Conservation (phyloP, 164 flowering plant genomes). For the Cinnamomum chago region DNA sequence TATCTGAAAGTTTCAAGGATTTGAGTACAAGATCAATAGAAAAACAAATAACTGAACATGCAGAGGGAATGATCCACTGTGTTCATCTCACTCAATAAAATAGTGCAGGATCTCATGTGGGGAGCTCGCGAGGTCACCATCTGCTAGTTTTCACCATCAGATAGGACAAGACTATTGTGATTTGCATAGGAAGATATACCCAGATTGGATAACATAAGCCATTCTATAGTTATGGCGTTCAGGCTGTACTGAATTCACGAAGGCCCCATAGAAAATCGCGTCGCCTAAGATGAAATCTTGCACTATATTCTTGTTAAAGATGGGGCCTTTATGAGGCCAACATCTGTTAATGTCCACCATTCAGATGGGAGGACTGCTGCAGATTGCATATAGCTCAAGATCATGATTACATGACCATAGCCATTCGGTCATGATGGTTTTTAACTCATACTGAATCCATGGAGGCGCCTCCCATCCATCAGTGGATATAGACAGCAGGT, state of each 20-base stretch:
- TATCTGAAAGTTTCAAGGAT: slow-evolving; percentile 43
- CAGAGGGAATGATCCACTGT: neutral
- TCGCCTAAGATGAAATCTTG: no score
- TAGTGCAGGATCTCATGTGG: neutral
- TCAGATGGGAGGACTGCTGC: neutral
- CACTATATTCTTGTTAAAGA: no score
- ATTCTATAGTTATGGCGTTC: no score
- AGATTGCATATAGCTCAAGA: neutral
- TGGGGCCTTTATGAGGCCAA: neutral
- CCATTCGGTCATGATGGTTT: no score
- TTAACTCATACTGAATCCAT: no score
- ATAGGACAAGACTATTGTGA: neutral
- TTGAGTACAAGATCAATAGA: neutral
- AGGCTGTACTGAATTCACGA: no score
- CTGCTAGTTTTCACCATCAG: neutral
- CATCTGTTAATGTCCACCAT: neutral
- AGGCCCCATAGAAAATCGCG: no score
- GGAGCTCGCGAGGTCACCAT: neutral
- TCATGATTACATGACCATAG: no score
- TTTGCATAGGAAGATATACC: neutral
- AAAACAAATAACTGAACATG: slow-evolving; percentile 4
- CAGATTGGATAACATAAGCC: no score
- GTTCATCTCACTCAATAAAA: neutral
- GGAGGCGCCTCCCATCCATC: no score
- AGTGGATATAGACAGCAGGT: no score